Conservation (phyloP, 768 basidiomycete species). For the Phanerochaete sordida region DNA sequence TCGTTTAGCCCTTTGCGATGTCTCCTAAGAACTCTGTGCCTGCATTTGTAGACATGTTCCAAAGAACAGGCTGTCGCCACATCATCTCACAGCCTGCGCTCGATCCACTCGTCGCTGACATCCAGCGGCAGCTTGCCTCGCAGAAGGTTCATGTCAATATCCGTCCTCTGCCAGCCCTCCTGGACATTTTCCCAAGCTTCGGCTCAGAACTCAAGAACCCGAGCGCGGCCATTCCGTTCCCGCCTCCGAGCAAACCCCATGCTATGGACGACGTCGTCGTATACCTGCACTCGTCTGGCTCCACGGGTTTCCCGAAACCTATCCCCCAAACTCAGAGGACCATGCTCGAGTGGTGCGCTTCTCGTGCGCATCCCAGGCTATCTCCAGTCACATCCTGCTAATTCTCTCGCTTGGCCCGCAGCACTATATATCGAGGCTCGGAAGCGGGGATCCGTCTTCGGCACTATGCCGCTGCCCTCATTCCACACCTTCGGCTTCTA, state of each 20-base stretch:
- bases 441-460: conserved; percentile 15
- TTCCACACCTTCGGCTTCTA: conserved; percentile 18
- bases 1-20: conserved; percentile 28
- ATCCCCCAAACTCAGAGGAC: conserved; percentile 15
- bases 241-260: neutral
- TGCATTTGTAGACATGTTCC: conserved; percentile 34
- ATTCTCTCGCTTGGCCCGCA: too few relatives aligned
- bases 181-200: conserved; percentile 2
- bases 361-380: too few relatives aligned
- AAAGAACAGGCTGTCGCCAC: conserved; percentile 19
- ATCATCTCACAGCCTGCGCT: conserved; percentile 20
- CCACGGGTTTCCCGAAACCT: conserved; percentile 28
- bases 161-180: neutral
- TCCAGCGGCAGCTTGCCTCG: conserved; percentile 1
- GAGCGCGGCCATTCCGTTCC: neutral
- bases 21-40: conserved; percentile 31
- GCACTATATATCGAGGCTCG: conserved; percentile 11
- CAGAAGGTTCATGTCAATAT: neutral
- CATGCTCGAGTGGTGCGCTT: conserved; percentile 18
- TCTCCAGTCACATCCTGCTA: too few relatives aligned
- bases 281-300: conserved; percentile 18
- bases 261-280: neutral
- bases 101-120: conserved; percentile 12
- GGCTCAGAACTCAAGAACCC: too few relatives aligned
- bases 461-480: conserved; percentile 19